phyloP scores from a whole-genome alignment of 2,329 filamentous ascomycete genomes.

The Cadophora gregata region DNA sequence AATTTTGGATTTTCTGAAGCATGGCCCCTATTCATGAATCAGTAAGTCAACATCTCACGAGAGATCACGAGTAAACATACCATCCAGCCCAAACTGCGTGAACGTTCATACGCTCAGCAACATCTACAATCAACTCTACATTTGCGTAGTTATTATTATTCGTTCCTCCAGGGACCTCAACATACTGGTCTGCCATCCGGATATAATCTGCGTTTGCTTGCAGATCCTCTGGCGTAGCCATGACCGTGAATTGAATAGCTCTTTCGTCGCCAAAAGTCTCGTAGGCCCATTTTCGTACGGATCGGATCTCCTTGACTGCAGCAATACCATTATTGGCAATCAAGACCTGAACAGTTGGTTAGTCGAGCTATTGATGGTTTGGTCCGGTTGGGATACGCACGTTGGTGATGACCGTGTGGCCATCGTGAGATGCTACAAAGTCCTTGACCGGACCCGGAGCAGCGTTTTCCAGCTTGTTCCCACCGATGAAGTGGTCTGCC shows the following conservation, averaged over 20 bases:
- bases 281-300: conserved; percentile 99
- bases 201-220: conserved; percentile 99
- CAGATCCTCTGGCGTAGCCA: conserved; percentile 98
- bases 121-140: conserved; percentile 97
- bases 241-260: conserved; percentile 98
- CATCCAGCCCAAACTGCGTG: conserved; percentile 99
- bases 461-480: conserved; percentile 84
- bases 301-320: conserved; percentile 98
- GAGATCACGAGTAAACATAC: conserved; percentile 56
- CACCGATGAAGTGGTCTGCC: conserved; percentile 94
- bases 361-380: conserved; percentile 3
- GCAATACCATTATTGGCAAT: conserved; percentile 99
- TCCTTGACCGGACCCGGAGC: conserved; percentile 90
- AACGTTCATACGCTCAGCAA: conserved; percentile 97
- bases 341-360: conserved; percentile 69
- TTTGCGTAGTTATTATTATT: conserved; percentile 99
- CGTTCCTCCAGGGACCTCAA: conserved; percentile 96
- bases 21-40: conserved; percentile 72
- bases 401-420: conserved; percentile 98
- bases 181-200: conserved; percentile 99
- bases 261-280: conserved; percentile 98
- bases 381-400: conserved; percentile 59
- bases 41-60: conserved; percentile 19
- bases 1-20: conserved; percentile 98
- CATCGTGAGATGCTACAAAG: conserved; percentile 87